A percentile compares a stretch with the other conserved stretches of the same genome.
Evolutionary conservation across 192 early-diverging fungal species (phyloP).

Genomic region (Martensiomyces pterosporus): DNA sequence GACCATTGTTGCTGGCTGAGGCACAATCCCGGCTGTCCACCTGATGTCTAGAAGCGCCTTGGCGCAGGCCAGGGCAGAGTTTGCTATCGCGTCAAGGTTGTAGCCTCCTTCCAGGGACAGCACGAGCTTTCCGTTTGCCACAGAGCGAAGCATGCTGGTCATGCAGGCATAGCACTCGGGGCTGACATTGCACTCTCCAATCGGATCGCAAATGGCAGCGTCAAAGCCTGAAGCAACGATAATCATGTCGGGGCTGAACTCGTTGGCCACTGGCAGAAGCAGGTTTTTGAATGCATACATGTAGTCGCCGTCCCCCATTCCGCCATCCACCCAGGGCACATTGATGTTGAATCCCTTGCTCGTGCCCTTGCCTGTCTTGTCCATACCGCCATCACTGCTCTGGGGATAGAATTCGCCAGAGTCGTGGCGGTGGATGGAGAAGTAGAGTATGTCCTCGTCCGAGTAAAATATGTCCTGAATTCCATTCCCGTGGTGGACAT

Average conservation of each 20-base stretch:
- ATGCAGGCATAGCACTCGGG: constrained; percentile 82
- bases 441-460: constrained; percentile 75
- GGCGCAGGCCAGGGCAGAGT: constrained; percentile 73
- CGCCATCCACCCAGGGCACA: constrained; percentile 73
- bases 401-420: constrained; percentile 74
- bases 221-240: constrained; percentile 90
- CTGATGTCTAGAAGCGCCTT: constrained; percentile 64
- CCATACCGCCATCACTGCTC: constrained; percentile 51
- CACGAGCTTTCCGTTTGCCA: constrained; percentile 71
- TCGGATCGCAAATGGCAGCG: constrained; percentile 75
- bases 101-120: constrained; percentile 89
- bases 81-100: constrained; percentile 68
- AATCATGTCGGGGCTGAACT: constrained; percentile 81
- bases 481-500: constrained; percentile 94
- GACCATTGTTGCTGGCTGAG: constrained; percentile 18
- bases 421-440: constrained; percentile 86
- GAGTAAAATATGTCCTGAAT: constrained; percentile 79
- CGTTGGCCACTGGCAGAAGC: constrained; percentile 75
- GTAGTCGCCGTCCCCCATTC: constrained; percentile 85
- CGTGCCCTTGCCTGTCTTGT: constrained; percentile 57
- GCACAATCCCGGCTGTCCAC: constrained; percentile 29
- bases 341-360: constrained; percentile 80
- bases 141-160: constrained; percentile 72
- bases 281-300: constrained; percentile 74
- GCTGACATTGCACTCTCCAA: constrained; percentile 77